Evolutionary conservation across 768 basidiomycete species (phyloP).

Genomic region (Suillus hirtellus): DNA sequence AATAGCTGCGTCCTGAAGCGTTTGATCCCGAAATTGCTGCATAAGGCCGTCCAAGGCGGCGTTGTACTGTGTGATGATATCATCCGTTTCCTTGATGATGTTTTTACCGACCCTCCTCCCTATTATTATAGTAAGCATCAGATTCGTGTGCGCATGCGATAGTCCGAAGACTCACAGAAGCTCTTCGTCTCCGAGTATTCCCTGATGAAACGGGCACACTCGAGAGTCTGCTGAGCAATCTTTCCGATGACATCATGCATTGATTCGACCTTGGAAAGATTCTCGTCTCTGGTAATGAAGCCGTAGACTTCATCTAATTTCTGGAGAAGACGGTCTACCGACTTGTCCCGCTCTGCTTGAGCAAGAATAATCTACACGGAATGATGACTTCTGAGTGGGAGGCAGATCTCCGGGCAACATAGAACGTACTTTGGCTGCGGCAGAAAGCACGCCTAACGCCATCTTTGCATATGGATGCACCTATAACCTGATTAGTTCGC

Average conservation of each 20-base stretch:
- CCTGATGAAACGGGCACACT: conserved; percentile 31
- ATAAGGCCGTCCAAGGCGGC: not conserved
- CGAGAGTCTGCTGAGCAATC: conserved; percentile 24
- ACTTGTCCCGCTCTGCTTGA: conserved; percentile 8
- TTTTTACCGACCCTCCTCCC: conserved; percentile 4
- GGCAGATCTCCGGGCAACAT: too few species aligned
- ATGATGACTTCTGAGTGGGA: too few species aligned
- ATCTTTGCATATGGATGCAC: conserved; percentile 13
- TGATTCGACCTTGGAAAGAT: not conserved
- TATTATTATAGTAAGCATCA: not conserved
- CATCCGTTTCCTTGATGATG: not conserved
- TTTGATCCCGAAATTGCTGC: conserved; percentile 2
- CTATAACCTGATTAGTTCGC: not conserved
- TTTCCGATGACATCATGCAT: not conserved
- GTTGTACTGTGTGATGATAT: not conserved
- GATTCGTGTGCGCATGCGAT: not conserved
- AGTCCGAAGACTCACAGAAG: conserved; percentile 14
- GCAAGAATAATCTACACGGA: not conserved
- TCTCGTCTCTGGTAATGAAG: conserved; percentile 1
- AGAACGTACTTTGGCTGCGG: conserved; percentile 2
- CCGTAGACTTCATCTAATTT: conserved; percentile 1
- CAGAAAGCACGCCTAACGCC: conserved; percentile 5
- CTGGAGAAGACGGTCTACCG: not conserved
- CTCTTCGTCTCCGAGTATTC: conserved; percentile 26
- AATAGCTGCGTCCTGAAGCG: not conserved